Evolutionary conservation across 257 asterid species (phyloP).

Genomic region (Salvia rosmarinus): DNA sequence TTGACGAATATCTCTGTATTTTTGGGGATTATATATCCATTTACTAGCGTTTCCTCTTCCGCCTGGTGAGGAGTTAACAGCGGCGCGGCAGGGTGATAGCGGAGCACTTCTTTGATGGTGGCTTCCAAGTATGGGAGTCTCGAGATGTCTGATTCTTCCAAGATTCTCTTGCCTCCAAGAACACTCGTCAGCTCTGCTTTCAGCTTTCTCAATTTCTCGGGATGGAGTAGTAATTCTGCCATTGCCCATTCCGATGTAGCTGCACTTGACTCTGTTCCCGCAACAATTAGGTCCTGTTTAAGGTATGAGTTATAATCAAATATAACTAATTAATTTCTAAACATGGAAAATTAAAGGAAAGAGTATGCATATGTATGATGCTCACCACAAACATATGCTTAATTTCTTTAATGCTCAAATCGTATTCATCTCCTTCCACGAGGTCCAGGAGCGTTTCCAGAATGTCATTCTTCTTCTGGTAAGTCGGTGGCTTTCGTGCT

Average conservation of each 20-base stretch:
- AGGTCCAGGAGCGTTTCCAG: constrained; percentile 11
- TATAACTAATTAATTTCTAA: no score
- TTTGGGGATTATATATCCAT: not conserved
- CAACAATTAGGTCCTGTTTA: constrained; percentile 5
- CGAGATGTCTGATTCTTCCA: not conserved
- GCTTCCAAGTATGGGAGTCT: constrained; percentile 9
- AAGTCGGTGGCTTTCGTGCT: not conserved
- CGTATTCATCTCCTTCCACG: constrained; percentile 4
- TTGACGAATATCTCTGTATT: not conserved
- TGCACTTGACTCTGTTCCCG: constrained; percentile 10
- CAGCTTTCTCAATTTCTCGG: constrained; percentile 12
- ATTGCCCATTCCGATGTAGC: constrained; percentile 38
- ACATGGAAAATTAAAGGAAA: no score
- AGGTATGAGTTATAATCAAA: no score
- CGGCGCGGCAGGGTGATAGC: not conserved
- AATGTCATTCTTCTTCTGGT: not conserved
- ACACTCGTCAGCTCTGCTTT: constrained; percentile 5
- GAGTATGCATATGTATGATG: no score
- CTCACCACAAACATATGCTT: constrained; percentile 2
- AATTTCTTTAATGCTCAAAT: not conserved
- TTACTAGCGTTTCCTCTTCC: not conserved
- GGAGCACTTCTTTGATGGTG: not conserved
- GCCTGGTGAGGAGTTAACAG: not conserved
- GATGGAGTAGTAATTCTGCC: constrained; percentile 39
- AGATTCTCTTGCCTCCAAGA: not conserved